These are phyloP conservation scores for Rosa lucieae DNA, from an alignment of 306 rosid species.

Conservation along the genomic window DNA sequence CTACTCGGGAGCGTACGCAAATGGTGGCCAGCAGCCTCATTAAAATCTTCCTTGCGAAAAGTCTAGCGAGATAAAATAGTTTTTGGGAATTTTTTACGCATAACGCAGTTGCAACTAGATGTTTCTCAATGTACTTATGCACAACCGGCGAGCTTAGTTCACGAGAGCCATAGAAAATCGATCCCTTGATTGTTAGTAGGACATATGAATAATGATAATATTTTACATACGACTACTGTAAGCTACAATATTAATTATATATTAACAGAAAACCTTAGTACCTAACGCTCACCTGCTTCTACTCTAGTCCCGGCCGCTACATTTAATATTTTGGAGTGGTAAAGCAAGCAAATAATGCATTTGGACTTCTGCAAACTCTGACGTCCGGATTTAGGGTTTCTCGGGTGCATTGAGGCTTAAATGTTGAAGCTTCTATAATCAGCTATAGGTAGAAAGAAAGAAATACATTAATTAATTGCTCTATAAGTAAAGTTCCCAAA, in stretches of 20 bases:
- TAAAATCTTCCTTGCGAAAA: too few relatives aligned
- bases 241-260: not conserved
- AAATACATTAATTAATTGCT: not conserved
- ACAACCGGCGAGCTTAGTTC: too few relatives aligned
- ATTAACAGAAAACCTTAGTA: not conserved
- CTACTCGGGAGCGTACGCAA: not conserved
- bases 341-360: constrained; percentile 1
- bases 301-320: not conserved
- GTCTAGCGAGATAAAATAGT: too few relatives aligned
- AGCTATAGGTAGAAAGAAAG: not conserved
- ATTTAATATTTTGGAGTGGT: not conserved
- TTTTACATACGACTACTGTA: not conserved
- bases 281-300: constrained; percentile 1
- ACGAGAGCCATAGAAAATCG: too few relatives aligned
- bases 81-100: too few relatives aligned
- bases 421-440: not conserved
- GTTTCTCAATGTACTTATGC: too few relatives aligned
- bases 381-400: not conserved
- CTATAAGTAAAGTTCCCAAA: not conserved
- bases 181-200: not conserved
- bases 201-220: not conserved
- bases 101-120: too few relatives aligned
- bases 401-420: not conserved
- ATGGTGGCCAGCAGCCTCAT: not conserved
- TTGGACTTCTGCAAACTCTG: not conserved